Base-by-base conservation (phyloP, 2,329 filamentous ascomycete species). In the Sporothrix euskadiensis region DNA sequence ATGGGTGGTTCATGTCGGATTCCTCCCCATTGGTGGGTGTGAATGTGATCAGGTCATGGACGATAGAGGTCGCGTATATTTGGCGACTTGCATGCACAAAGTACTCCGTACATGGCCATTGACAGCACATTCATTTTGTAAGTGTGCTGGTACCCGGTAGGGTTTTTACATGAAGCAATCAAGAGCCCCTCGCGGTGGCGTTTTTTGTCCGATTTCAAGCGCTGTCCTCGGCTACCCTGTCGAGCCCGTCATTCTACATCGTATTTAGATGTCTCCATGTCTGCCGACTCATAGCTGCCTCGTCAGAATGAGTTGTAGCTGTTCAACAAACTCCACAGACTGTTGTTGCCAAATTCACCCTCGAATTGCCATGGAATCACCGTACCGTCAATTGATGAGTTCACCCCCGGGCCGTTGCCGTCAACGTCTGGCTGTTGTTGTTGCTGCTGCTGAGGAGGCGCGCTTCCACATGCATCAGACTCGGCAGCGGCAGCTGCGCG, bases 281-380 rank as follows among this genome's bases (percentile, higher is more conserved):
- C 44, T 19, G 4, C 44, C 44, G 4, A 49, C 44, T 49, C 44
- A 49, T 19, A 1, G 44, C 44, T 9, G 14, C 63, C 39, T 10
- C 4, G 6, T 69, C 39, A 75, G 69, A 75, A 76, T 22, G 75
- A 81, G 49, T 82, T 82, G 75, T 84, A 84, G 75, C 84, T 85
- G 77, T 89, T 89, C 76, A 89, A 78, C 73, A 88, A 79, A 52
- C 84, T 85, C 87, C 87, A 88, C 72, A 89, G 83, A 61, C 86
- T 88, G 76, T 88, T 86, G 66, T 83, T 83, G 2, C 83, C 84
- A 79, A 88, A 88, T 73, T 84, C 86, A 1, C 87, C 87, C 32
- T 84, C 86, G 80, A 89, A 89, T 74, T 86, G 83, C 84, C 84
- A 86, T 39, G 80, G 76, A 41, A 76, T 71, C 1, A 54, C 56